phyloP scores from a whole-genome alignment of 352 stramenopile genomes.

The Globisporangium cederbergense region DNA sequence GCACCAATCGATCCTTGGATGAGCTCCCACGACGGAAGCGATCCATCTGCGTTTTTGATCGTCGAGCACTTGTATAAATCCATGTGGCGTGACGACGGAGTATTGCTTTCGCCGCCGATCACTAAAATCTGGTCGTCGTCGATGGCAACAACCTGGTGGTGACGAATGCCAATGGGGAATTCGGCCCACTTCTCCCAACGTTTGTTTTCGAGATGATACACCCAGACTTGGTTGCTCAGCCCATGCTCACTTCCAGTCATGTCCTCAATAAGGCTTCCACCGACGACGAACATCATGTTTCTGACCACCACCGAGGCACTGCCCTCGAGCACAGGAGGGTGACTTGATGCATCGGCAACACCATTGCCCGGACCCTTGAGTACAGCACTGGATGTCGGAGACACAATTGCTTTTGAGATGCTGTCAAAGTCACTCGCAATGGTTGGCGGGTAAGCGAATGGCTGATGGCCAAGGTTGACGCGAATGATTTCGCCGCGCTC shows the following conservation, averaged over 20 bases:
- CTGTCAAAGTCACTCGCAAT: conserved; percentile 61
- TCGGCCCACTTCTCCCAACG: conserved; percentile 76
- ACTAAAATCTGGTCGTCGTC: conserved; percentile 76
- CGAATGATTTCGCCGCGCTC: conserved; percentile 86
- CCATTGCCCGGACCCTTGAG: conserved; percentile 25
- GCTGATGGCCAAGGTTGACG: conserved; percentile 76
- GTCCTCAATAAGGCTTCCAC: conserved; percentile 34
- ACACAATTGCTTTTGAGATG: conserved; percentile 51
- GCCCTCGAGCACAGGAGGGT: conserved; percentile 43
- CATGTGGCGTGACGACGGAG: conserved; percentile 75
- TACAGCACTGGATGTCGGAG: conserved; percentile 35
- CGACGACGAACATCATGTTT: conserved; percentile 74
- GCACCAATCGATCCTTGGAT: conserved; percentile 66
- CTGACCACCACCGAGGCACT: conserved; percentile 55
- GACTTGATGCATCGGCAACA: background rate
- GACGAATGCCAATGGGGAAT: conserved; percentile 75
- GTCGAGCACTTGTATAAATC: conserved; percentile 81
- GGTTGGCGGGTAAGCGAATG: conserved; percentile 72
- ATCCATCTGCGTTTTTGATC: conserved; percentile 50
- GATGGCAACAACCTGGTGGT: conserved; percentile 74
- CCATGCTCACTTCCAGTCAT: conserved; percentile 1
- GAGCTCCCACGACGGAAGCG: conserved; percentile 69
- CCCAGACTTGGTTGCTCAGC: conserved; percentile 50
- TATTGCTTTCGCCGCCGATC: conserved; percentile 74
- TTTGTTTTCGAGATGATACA: conserved; percentile 47